Percentiles rank a stretch among this genome's conserved stretches.
Evolutionary conservation across 306 rosid genomes (phyloP).

Genomic region (Psophocarpus tetragonolobus): DNA sequence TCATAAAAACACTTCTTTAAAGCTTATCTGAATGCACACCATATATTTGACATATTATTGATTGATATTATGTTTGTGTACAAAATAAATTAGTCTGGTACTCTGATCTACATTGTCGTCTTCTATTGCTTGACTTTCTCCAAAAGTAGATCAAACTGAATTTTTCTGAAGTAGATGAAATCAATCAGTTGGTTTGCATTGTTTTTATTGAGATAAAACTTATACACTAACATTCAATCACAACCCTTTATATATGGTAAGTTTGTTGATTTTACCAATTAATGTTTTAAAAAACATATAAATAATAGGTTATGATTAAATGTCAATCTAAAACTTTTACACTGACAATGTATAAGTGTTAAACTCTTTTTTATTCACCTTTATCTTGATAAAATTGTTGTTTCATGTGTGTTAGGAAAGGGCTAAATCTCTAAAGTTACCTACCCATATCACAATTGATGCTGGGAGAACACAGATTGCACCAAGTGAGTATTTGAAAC

Average conservation of each 20-base stretch:
- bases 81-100: not conserved
- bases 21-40: not conserved
- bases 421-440: slow-evolving; percentile 79
- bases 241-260: no score
- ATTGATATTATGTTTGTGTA: not conserved
- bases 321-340: no score
- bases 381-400: not conserved
- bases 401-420: slow-evolving; percentile 58
- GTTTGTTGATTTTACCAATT: no score
- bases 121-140: not conserved
- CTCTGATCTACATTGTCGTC: not conserved
- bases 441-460: slow-evolving; percentile 89
- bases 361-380: not conserved
- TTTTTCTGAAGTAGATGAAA: not conserved
- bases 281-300: no score
- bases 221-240: no score
- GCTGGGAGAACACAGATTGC: slow-evolving; percentile 99
- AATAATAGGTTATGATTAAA: no score
- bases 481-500: slow-evolving; percentile 67
- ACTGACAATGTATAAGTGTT: no score
- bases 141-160: not conserved
- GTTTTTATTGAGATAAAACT: no score
- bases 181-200: not conserved
- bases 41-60: not conserved
- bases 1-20: not conserved